A percentile compares a stretch with the other conserved stretches of the same genome.
Conservation (phyloP, 306 rosid species). For the Senna tora region DNA sequence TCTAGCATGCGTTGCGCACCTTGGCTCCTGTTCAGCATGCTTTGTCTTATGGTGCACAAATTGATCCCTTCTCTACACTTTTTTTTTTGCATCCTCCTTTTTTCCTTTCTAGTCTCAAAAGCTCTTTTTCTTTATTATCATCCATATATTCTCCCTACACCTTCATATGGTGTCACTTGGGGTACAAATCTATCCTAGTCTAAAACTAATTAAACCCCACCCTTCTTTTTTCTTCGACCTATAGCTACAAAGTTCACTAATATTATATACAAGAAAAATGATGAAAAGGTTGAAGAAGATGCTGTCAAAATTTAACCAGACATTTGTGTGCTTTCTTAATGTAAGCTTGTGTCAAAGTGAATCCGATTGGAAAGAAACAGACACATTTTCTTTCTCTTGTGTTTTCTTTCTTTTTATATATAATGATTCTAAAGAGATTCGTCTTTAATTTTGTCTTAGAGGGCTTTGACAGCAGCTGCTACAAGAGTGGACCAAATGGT, state of each 20-base stretch:
- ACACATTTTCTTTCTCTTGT: conserved; percentile 4
- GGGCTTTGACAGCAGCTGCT: background rate
- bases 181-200: background rate
- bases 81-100: conserved; percentile 14
- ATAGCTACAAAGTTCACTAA: conserved; percentile 3
- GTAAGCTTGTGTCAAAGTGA: conserved; percentile 35
- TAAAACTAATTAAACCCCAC: background rate
- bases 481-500: conserved; percentile 36
- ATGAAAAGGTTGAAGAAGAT: background rate
- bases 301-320: conserved; percentile 6
- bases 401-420: background rate
- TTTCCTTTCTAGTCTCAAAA: conserved; percentile 33
- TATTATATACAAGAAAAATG: background rate
- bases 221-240: background rate
- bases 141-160: conserved; percentile 7
- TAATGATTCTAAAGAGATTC: conserved; percentile 15
- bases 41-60: conserved; percentile 60
- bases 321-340: conserved; percentile 32
- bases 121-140: conserved; percentile 26
- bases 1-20: conserved; percentile 82
- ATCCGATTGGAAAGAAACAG: conserved; percentile 33
- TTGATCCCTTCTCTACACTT: conserved; percentile 44
- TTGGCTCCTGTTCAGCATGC: conserved; percentile 74
- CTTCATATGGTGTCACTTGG: background rate
- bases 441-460: background rate